These are phyloP conservation scores for Leptomonas pyrrhocoris DNA, from an alignment of 208 protist species.

Conservation along the genomic window DNA sequence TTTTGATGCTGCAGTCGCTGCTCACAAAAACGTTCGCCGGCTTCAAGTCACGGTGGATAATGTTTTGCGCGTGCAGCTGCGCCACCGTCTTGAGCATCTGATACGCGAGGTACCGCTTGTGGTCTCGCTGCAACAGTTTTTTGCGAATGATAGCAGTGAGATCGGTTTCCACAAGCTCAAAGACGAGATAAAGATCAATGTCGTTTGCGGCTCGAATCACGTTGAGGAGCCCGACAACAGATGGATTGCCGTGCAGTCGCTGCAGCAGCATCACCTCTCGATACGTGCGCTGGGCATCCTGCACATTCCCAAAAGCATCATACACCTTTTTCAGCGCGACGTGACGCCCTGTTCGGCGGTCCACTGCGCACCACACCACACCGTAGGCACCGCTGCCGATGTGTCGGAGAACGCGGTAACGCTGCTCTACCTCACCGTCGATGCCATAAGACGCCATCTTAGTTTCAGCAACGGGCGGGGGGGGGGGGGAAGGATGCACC, in stretches of 20 bases:
- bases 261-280: constrained; percentile 97
- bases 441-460: constrained; percentile 77
- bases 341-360: constrained; percentile 77
- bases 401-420: constrained; percentile 94
- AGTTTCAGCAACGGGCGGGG: neutral
- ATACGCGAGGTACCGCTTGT: constrained; percentile 96
- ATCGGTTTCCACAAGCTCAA: constrained; percentile 96
- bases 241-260: constrained; percentile 72
- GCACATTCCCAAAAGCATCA: constrained; percentile 95
- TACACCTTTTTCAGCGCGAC: constrained; percentile 98
- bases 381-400: constrained; percentile 96
- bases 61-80: constrained; percentile 88
- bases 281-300: constrained; percentile 95
- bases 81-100: constrained; percentile 95
- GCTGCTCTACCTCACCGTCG: constrained; percentile 92
- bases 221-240: constrained; percentile 94
- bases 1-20: constrained; percentile 93
- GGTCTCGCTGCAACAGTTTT: constrained; percentile 94
- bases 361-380: constrained; percentile 94
- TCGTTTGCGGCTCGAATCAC: constrained; percentile 97
- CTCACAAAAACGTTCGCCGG: constrained; percentile 93
- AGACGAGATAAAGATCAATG: constrained; percentile 97
- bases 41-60: constrained; percentile 95
- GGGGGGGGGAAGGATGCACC: too few relatives aligned
- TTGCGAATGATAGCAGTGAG: constrained; percentile 94